Conservation (phyloP, 345 rosid genomes). For the Pugionium dolabratum region DNA sequence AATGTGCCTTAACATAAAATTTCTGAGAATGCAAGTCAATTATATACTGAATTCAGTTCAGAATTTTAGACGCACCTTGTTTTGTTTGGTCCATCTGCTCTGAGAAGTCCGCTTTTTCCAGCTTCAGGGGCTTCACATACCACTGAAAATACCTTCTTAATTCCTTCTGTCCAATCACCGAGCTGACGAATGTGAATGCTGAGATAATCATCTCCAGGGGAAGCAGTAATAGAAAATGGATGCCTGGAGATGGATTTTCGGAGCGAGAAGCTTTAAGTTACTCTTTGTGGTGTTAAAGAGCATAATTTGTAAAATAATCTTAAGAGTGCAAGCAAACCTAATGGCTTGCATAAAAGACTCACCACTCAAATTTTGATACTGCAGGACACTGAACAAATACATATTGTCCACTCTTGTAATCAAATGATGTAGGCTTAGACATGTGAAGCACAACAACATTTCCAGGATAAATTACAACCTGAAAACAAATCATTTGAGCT, state of each 20-base stretch:
- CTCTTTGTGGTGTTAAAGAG: not conserved
- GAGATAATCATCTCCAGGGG: conserved; percentile 86
- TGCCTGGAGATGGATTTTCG: conserved; percentile 58
- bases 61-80: conserved; percentile 21
- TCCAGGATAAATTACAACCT: conserved; percentile 44
- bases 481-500: conserved; percentile 1
- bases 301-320: conserved; percentile 6
- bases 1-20: not conserved
- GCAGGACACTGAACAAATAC: conserved; percentile 69
- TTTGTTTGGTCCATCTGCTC: conserved; percentile 29
- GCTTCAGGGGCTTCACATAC: conserved; percentile 54
- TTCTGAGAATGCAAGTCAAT: not conserved
- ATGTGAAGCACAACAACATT: conserved; percentile 51
- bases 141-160: conserved; percentile 68
- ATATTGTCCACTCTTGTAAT: conserved; percentile 80
- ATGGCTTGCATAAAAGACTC: not conserved
- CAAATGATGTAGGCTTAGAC: conserved; percentile 74
- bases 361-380: conserved; percentile 83
- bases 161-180: conserved; percentile 97
- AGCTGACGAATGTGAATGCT: conserved; percentile 52
- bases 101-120: conserved; percentile 61
- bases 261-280: not conserved
- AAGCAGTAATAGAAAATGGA: conserved; percentile 96
- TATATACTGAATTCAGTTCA: not conserved
- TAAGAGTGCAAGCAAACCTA: not conserved